These are phyloP conservation scores for Debaryomycetaceae sp. DNA, from an alignment of 1,139 yeast species.

Conservation along the genomic window DNA sequence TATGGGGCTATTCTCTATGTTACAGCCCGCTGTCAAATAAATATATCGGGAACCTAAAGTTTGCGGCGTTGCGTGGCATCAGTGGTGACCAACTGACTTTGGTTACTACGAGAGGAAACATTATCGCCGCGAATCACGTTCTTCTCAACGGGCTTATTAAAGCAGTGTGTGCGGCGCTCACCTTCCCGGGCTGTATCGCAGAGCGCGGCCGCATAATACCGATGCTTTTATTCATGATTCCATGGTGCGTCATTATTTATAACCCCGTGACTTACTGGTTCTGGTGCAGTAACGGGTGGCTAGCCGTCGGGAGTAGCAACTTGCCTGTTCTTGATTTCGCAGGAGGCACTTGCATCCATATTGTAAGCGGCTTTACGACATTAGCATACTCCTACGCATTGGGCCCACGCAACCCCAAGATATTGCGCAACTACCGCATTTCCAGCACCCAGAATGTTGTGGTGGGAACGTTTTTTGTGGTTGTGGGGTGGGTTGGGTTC, in stretches of 20 bases:
- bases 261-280: conserved; percentile 60
- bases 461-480: conserved; percentile 38
- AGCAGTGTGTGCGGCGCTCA: conserved; percentile 39
- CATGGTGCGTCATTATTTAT: conserved; percentile 49
- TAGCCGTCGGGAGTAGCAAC: conserved; percentile 25
- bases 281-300: conserved; percentile 55
- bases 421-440: conserved; percentile 26
- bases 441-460: conserved; percentile 34
- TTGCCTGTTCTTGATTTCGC: conserved; percentile 52
- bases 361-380: conserved; percentile 49
- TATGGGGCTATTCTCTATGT: conserved; percentile 49
- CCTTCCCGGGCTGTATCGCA: conserved; percentile 48
- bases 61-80: conserved; percentile 31
- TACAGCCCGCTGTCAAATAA: conserved; percentile 29
- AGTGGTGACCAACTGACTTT: conserved; percentile 12
- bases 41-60: conserved; percentile 38
- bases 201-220: conserved; percentile 50
- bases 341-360: conserved; percentile 56
- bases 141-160: conserved; percentile 43
- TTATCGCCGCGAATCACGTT: conserved; percentile 30
- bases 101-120: conserved; percentile 27
- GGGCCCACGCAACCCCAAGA: conserved; percentile 40
- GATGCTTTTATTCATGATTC: conserved; percentile 38
- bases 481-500: conserved; percentile 37
- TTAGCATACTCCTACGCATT: conserved; percentile 48